A percentile compares a stretch with the other conserved stretches of the same genome.
Evolutionary conservation across 2,329 filamentous ascomycete species (phyloP).

Genomic region (Fusarium praegraminearum): DNA sequence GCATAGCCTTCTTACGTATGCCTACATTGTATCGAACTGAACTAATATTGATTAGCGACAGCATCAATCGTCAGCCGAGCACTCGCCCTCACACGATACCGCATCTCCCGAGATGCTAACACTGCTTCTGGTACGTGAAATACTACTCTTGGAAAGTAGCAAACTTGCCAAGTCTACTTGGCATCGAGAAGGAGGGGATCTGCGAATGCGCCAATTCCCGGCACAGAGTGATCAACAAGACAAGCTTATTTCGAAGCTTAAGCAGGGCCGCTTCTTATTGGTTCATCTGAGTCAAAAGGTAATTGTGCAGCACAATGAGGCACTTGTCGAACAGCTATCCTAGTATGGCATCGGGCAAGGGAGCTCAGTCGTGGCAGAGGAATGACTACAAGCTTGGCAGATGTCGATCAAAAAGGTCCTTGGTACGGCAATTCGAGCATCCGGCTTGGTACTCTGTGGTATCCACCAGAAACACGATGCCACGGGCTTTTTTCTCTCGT

Average conservation of each 20-base stretch:
- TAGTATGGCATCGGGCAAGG: conserved; percentile 7
- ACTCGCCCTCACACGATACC: neutral
- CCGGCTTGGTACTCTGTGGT: conserved; percentile 41
- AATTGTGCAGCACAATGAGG: neutral
- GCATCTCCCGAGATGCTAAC: conserved; percentile 1
- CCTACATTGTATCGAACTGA: neutral
- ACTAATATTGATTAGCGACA: conserved; percentile 7
- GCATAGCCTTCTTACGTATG: neutral
- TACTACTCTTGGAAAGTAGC: conserved; percentile 1
- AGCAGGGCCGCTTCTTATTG: conserved; percentile 11
- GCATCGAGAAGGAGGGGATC: conserved; percentile 5
- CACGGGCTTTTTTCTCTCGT: conserved; percentile 1
- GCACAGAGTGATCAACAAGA: conserved; percentile 26
- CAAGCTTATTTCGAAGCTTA: conserved; percentile 49
- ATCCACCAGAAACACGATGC: neutral
- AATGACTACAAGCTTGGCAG: conserved; percentile 37
- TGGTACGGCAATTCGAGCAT: conserved; percentile 36
- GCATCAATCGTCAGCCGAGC: conserved; percentile 29
- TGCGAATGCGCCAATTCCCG: conserved; percentile 34
- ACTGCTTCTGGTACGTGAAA: neutral
- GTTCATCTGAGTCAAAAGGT: conserved; percentile 16
- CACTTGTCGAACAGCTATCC: neutral
- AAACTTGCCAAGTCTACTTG: conserved; percentile 15
- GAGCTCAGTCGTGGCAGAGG: conserved; percentile 6
- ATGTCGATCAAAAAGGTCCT: conserved; percentile 30